Conservation (phyloP, 2,329 filamentous ascomycete genomes). For the Sporothrix luriei region DNA sequence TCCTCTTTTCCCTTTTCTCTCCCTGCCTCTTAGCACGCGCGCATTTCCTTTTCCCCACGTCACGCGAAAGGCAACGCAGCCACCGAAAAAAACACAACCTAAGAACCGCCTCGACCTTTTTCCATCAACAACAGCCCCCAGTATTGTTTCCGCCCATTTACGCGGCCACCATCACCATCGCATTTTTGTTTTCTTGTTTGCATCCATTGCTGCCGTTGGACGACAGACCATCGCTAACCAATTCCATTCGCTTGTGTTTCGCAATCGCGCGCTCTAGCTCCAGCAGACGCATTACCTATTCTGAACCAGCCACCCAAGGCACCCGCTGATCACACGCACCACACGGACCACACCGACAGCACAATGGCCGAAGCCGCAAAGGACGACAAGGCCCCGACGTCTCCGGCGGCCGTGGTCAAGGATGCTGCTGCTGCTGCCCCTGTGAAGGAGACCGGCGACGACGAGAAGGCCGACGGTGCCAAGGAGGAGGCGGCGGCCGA, state of each 20-base stretch:
- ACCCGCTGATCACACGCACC: slow-evolving; percentile 12
- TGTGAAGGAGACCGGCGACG: slow-evolving; percentile 32
- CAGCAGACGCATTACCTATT: background rate
- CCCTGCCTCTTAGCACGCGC: slow-evolving; percentile 31
- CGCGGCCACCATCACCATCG: background rate
- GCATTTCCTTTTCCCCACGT: slow-evolving; percentile 35
- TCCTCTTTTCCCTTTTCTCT: background rate
- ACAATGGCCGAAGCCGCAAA: slow-evolving; percentile 33
- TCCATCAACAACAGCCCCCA: background rate
- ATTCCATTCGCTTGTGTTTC: slow-evolving; percentile 4
- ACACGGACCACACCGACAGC: slow-evolving; percentile 29
- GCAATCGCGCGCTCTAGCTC: slow-evolving; percentile 7
- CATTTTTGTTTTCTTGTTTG: background rate
- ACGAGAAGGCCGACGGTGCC: slow-evolving; percentile 44
- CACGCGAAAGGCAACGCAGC: slow-evolving; percentile 34
- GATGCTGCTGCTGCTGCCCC: background rate
- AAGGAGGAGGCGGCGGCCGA: slow-evolving; percentile 36
- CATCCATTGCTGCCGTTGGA: slow-evolving; percentile 10
- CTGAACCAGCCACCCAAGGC: slow-evolving; percentile 18
- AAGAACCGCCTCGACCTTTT: slow-evolving; percentile 12
- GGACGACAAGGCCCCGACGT: slow-evolving; percentile 30
- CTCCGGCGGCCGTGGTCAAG: slow-evolving; percentile 48
- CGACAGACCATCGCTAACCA: slow-evolving; percentile 6
- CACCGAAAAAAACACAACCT: slow-evolving; percentile 27
- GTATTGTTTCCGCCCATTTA: background rate